phyloP scores from a whole-genome alignment of 169 alveolate genomes.

The Amoebophrya sp. region DNA sequence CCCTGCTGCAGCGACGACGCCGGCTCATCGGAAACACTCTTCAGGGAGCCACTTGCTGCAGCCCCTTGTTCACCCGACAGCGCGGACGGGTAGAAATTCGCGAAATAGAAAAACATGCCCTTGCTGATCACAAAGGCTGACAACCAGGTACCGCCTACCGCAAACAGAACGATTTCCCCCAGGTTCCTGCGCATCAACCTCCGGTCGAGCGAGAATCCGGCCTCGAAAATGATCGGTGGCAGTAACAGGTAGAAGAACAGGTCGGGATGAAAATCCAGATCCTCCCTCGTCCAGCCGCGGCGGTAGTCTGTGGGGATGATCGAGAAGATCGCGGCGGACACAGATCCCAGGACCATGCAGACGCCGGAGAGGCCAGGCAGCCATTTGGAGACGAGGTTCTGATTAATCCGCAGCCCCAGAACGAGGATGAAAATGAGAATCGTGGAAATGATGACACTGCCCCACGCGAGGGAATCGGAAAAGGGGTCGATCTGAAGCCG shows the following conservation, averaged over 20 bases:
- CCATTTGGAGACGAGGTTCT: not conserved
- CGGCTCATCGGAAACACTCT: no score
- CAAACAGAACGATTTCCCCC: not conserved
- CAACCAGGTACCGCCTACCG: not conserved
- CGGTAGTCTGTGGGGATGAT: not conserved
- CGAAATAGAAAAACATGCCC: not conserved
- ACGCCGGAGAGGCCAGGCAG: not conserved
- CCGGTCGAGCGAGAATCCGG: conserved; percentile 18
- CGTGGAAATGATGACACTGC: not conserved
- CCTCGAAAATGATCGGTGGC: conserved; percentile 29
- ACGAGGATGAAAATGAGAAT: not conserved
- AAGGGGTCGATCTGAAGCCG: not conserved
- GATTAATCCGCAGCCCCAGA: not conserved
- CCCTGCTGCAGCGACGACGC: no score
- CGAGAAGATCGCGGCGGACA: not conserved
- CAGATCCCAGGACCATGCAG: not conserved
- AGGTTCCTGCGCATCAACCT: not conserved
- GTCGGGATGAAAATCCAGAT: conserved; percentile 17
- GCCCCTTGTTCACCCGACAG: no score
- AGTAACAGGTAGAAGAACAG: conserved; percentile 21
- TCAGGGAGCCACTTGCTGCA: no score
- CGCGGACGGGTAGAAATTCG: not conserved
- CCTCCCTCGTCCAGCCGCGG: not conserved
- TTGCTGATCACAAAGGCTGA: not conserved
- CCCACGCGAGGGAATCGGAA: not conserved